Evolutionary conservation across 495 filamentous ascomycete species (phyloP), one percentile per base, ranked within the genome.

Genomic region (Aspergillus nidulans): DNA sequence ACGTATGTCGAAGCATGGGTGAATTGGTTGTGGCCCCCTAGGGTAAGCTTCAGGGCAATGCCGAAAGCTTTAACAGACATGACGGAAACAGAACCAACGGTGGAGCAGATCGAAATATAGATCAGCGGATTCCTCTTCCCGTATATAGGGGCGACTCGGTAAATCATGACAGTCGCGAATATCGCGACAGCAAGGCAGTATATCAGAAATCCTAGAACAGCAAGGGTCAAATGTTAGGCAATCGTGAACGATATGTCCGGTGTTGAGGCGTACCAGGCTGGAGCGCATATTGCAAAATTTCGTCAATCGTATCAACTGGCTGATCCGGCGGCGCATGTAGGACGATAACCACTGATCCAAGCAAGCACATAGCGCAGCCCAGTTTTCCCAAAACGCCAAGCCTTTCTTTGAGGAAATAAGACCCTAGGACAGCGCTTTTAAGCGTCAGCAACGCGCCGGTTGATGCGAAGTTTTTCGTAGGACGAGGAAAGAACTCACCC

Each of bases 31-130:
- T 94, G 84, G 25, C 92, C 92, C 16, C 75, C 81, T 43, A 98
- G 79, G 1, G 94, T 97, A 59, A 97, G 79, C 70, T 97, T 97
- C 56, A 98, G 75, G 21, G 94, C 94, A 63, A 97, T 96, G 38
- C 94, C 94, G 61, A 97, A 96, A 2, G 94, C 92, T 72, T 98
- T 98, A 64, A 97, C 87, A 24, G 95, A 90, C 94, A 98, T 97
- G 69, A 98, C 91, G 13, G 94, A 97, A 56, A 98, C 83, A 32
- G 91, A 96, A 61, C 94, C 94, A 52, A 97, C 92, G 13, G 90
- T 94, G 25, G 90, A 95, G 79, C 94, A 98, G 62, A 98, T 97
- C 52, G 91, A 95, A 63, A 98, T 83, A 74, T 89, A 98, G 62
- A 97, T 86, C 44, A 97, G 80, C 7, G 94, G 94, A 63, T 98